phyloP scores from a whole-genome alignment of 208 protist species.

The Trypanosoma lewisi region DNA sequence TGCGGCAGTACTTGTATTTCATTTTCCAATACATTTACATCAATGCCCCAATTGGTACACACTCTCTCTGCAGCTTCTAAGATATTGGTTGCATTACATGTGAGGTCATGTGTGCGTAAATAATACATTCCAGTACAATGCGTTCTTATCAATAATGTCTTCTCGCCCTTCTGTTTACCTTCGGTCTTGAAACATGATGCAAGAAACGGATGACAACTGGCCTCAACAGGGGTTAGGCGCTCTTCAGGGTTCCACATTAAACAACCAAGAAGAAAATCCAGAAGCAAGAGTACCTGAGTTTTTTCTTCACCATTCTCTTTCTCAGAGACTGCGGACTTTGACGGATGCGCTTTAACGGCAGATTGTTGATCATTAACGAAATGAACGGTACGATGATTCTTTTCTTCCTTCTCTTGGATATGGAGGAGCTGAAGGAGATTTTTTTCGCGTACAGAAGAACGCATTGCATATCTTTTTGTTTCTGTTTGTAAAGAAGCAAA shows the following conservation, averaged over 20 bases:
- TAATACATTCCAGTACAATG: conserved; percentile 36
- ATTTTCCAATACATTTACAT: background rate
- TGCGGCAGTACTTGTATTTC: background rate
- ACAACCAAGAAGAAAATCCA: conserved; percentile 59
- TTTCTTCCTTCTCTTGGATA: conserved; percentile 11
- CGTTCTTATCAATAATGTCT: background rate
- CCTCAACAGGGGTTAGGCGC: conserved; percentile 58
- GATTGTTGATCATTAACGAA: too few species aligned
- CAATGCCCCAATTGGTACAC: background rate
- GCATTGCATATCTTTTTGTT: background rate
- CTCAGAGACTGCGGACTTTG: background rate
- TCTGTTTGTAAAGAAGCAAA: conserved; percentile 2
- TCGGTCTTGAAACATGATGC: conserved; percentile 10
- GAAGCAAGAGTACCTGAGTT: conserved; percentile 25
- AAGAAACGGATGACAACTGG: conserved; percentile 53
- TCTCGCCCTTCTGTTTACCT: background rate
- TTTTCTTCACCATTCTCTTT: background rate
- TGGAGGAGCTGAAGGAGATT: conserved; percentile 17
- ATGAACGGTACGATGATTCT: too few species aligned
- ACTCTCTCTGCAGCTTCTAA: background rate
- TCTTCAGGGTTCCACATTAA: conserved; percentile 52
- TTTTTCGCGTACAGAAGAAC: background rate
- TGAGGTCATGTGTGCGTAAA: conserved; percentile 38
- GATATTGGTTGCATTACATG: background rate
- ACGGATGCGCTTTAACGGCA: too few species aligned